Evolutionary conservation across 1,284 basidiomycete species (phyloP).

Genomic region (Stereum hirsutum): DNA sequence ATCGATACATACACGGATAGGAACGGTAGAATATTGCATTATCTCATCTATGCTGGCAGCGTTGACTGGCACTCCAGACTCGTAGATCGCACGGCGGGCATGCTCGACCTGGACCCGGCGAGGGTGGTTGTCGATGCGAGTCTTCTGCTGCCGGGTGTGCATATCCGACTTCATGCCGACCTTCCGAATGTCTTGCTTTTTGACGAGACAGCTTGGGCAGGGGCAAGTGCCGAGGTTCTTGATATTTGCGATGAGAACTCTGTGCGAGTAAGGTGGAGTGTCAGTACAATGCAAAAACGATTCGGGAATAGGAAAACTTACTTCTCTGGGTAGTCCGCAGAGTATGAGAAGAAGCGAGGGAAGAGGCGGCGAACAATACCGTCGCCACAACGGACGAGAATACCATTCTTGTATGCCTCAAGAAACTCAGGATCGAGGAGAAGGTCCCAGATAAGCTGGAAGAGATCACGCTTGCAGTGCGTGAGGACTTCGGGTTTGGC

Average conservation of each 20-base stretch:
- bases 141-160: neutral
- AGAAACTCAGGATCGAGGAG: neutral
- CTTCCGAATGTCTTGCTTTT: constrained; percentile 4
- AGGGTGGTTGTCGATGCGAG: neutral
- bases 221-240: constrained; percentile 9
- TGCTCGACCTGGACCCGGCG: neutral
- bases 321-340: constrained; percentile 5
- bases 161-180: constrained; percentile 10
- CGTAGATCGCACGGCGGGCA: neutral
- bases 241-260: constrained; percentile 11
- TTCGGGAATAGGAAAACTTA: neutral
- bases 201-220: constrained; percentile 12
- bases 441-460: neutral
- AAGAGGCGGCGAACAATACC: neutral
- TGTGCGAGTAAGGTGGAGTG: no score
- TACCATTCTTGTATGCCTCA: neutral
- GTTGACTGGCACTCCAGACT: neutral
- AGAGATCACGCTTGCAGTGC: neutral
- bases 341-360: constrained; percentile 2
- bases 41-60: neutral
- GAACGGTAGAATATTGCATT: neutral
- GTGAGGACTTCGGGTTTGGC: neutral
- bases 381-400: neutral
- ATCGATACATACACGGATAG: neutral
- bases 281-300: no score